Evolutionary conservation across 768 basidiomycete genomes (phyloP), one percentile per base, ranked within the genome.

Genomic region (Suillus lakei): DNA sequence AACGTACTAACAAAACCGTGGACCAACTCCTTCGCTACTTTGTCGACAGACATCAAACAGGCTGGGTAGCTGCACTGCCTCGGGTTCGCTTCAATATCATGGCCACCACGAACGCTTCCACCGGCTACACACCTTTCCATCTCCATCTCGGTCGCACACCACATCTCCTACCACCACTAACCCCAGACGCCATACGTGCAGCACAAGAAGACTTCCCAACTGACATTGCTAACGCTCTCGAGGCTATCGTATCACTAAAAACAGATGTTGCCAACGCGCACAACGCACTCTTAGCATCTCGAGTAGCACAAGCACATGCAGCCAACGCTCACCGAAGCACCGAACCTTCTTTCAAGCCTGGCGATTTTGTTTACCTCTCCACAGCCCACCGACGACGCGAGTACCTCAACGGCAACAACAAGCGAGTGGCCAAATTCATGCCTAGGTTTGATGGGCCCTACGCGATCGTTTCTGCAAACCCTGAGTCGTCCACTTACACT

Each of bases 1-100:
- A 82, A 67, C 62, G 68, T 0, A 74, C 73, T 0, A 80, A 80
- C 54, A 76, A 77, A 46, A 80, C 74, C 0, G 62, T 80, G 0
- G 74, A 71, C 51, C 79, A 79, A 48, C 50, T 55, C 15, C 51
- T 72, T 1, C 64, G 66, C 38, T 78, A 64, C 43, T 68, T 69
- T 66, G 69, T 75, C 18, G 64, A 72, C 9, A 23, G 65, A 1
- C 69, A 72, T 28, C 72, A 78, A 36, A 68, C 63, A 5, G 77
- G 74, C 0, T 83, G 80, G 82, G 67, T 71, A 0, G 18, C 28
- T 0, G 68, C 71, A 0, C 66, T 82, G 0, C 80, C 77, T 0
- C 55, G 53, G 0, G 64, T 81, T 0, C 63, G 76, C 3, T 82
- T 81, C 62, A 64, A 69, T 4, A 63, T 79, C 6, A 82, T 82